Conservation (phyloP, 164 flowering plant genomes). For the Chimonanthus salicifolius region DNA sequence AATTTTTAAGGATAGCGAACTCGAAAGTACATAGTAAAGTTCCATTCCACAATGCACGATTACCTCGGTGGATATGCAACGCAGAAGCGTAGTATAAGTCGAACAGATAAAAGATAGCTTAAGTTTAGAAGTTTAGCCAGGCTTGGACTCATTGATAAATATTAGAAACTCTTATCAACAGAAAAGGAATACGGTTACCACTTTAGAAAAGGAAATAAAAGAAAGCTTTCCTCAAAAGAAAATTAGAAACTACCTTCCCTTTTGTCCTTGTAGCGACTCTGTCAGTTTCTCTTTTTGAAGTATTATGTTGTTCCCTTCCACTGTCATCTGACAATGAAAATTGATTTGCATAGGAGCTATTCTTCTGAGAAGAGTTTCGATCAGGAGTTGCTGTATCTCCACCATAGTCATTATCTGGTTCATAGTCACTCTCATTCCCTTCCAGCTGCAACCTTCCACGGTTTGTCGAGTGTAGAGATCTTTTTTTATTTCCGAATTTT, state of each 20-base stretch:
- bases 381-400: slow-evolving; percentile 11
- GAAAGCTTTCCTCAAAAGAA: not conserved
- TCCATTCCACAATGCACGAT: no score
- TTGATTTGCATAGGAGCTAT: not conserved
- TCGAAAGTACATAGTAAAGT: no score
- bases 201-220: no score
- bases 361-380: slow-evolving; percentile 6
- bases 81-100: no score
- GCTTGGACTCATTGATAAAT: no score
- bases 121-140: no score
- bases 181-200: not conserved
- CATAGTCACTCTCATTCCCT: slow-evolving; percentile 27
- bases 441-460: slow-evolving; percentile 16
- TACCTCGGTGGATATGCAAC: no score
- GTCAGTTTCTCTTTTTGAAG: slow-evolving; percentile 14
- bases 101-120: no score
- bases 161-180: not conserved
- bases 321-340: slow-evolving; percentile 3
- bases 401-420: slow-evolving; percentile 15
- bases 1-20: no score
- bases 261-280: slow-evolving; percentile 3
- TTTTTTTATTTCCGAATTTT: slow-evolving; percentile 18
- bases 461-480: slow-evolving; percentile 19
- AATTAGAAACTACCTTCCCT: slow-evolving; percentile 3
- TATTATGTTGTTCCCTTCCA: slow-evolving; percentile 18